Evolutionary conservation across 495 filamentous ascomycete species (phyloP).

Genomic region (Aspergillus sclerotioniger): DNA sequence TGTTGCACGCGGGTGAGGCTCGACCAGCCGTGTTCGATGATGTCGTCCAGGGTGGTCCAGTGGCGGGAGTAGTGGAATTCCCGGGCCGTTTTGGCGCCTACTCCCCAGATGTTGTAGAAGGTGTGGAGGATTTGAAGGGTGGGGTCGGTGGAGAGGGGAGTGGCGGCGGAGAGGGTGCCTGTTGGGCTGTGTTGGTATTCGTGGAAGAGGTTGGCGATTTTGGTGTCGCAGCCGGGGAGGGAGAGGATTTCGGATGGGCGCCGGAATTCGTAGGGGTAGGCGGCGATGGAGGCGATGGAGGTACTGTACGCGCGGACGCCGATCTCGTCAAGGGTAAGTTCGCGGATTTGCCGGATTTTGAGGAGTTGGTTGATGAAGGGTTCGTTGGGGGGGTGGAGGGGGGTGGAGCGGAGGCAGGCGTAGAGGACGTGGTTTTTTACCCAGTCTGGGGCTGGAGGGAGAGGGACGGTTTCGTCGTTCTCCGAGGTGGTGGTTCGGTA

Average conservation of each 20-base stretch:
- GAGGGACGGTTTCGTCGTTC: conserved; percentile 51
- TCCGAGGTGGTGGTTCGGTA: conserved; percentile 71
- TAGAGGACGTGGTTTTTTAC: conserved; percentile 64
- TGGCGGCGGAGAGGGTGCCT: conserved; percentile 59
- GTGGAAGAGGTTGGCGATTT: conserved; percentile 74
- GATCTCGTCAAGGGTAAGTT: conserved; percentile 69
- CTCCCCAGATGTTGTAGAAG: conserved; percentile 86
- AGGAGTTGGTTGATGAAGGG: conserved; percentile 72
- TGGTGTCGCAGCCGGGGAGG: conserved; percentile 78
- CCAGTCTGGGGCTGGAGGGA: conserved; percentile 68
- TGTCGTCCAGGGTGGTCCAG: conserved; percentile 78
- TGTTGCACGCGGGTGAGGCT: conserved; percentile 76
- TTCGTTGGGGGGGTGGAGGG: conserved; percentile 67
- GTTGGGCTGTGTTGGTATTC: conserved; percentile 63
- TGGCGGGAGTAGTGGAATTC: conserved; percentile 77
- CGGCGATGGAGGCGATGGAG: conserved; percentile 76
- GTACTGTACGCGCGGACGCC: conserved; percentile 87
- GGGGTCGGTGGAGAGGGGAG: conserved; percentile 61
- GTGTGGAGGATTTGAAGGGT: conserved; percentile 58
- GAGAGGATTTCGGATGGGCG: conserved; percentile 59
- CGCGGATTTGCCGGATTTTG: conserved; percentile 69
- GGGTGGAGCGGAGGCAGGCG: conserved; percentile 79
- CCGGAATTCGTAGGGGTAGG: conserved; percentile 69
- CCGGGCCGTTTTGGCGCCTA: conserved; percentile 77
- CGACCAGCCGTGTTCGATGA: conserved; percentile 81